Conservation (phyloP, 768 basidiomycete genomes). For the Boletus coccyginus region DNA sequence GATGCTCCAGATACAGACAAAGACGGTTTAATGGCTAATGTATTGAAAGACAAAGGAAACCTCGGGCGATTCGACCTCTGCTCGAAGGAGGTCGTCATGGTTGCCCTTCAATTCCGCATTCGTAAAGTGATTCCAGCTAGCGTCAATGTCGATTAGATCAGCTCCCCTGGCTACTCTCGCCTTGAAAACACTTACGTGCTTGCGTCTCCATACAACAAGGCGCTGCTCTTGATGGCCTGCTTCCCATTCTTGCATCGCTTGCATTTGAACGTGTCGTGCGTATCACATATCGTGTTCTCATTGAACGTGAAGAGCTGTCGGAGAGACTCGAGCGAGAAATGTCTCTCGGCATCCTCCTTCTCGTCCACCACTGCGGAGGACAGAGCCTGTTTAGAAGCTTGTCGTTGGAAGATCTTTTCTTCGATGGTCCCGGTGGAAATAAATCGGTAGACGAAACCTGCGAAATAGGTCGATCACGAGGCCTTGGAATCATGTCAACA, state of each 20-base stretch:
- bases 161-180: background rate
- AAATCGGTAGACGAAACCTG: constrained; percentile 98
- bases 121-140: constrained; percentile 96
- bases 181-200: constrained; percentile 73
- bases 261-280: constrained; percentile 98
- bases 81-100: constrained; percentile 92
- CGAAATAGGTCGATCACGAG: background rate
- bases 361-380: constrained; percentile 99
- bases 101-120: constrained; percentile 85
- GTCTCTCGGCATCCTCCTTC: constrained; percentile 91
- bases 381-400: constrained; percentile 93
- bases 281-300: constrained; percentile 82
- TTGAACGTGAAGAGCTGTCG: constrained; percentile 92
- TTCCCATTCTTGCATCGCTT: constrained; percentile 85
- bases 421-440: constrained; percentile 97
- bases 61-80: constrained; percentile 78
- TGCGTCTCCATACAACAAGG: constrained; percentile 91
- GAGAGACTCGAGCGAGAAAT: constrained; percentile 88
- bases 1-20: background rate
- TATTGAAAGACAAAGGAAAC: constrained; percentile 98
- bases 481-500: background rate
- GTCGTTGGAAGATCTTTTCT: constrained; percentile 98
- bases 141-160: background rate
- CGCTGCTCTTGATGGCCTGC: constrained; percentile 79
- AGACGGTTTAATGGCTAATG: constrained; percentile 66